phyloP scores from a whole-genome alignment of 2,329 filamentous ascomycete species.

The Sclerotinia spermophila region DNA sequence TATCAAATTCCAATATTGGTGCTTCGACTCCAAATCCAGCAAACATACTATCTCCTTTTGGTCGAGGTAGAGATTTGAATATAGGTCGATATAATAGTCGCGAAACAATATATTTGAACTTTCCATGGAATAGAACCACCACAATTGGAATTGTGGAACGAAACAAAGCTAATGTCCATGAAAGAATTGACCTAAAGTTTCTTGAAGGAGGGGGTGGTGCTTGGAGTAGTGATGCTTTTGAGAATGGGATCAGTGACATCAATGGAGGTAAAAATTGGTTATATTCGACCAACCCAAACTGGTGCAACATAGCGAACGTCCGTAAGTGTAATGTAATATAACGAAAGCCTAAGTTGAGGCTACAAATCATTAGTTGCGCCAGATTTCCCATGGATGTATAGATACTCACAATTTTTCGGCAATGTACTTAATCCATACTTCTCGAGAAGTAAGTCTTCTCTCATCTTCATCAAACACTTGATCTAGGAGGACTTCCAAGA shows the following conservation, averaged over 20 bases:
- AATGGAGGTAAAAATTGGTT: slow-evolving; percentile 4
- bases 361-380: slow-evolving; percentile 25
- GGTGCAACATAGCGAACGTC: slow-evolving; percentile 36
- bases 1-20: slow-evolving; percentile 29
- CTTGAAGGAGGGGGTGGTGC: slow-evolving; percentile 22
- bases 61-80: slow-evolving; percentile 34
- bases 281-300: slow-evolving; percentile 32
- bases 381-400: background rate
- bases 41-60: slow-evolving; percentile 34
- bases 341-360: slow-evolving; percentile 26
- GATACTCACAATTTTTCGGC: slow-evolving; percentile 23
- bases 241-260: slow-evolving; percentile 30
- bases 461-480: slow-evolving; percentile 26
- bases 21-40: slow-evolving; percentile 23
- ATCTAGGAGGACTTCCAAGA: slow-evolving; percentile 29
- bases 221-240: slow-evolving; percentile 30
- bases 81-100: slow-evolving; percentile 32
- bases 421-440: slow-evolving; percentile 18
- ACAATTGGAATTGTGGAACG: slow-evolving; percentile 30
- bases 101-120: slow-evolving; percentile 28
- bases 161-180: slow-evolving; percentile 24
- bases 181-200: slow-evolving; percentile 20
- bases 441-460: slow-evolving; percentile 19
- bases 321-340: slow-evolving; percentile 34
- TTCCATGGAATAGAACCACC: slow-evolving; percentile 28